Conservation (phyloP, 169 alveolate genomes). For the Plasmodium knowlesi region DNA sequence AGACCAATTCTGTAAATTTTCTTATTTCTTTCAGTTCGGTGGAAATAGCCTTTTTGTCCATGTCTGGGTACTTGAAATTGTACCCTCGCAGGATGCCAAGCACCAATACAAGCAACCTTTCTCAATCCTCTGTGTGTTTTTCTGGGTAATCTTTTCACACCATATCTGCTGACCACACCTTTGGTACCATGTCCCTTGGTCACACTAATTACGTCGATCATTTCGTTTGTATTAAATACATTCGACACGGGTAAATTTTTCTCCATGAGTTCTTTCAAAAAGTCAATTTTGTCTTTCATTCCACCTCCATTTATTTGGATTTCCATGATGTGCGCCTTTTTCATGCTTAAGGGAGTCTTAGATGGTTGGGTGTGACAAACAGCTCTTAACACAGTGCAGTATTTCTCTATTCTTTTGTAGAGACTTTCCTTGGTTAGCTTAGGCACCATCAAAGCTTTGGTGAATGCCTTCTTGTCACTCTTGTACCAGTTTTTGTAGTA, state of each 20-base stretch:
- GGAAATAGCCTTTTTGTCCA: slow-evolving; percentile 99
- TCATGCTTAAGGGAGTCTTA: slow-evolving; percentile 94
- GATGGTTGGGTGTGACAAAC: slow-evolving; percentile 99
- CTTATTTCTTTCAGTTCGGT: slow-evolving; percentile 99
- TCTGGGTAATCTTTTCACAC: slow-evolving; percentile 98
- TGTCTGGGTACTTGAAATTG: slow-evolving; percentile 99
- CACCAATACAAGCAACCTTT: slow-evolving; percentile 99
- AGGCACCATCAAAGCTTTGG: slow-evolving; percentile 94
- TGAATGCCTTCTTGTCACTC: slow-evolving; percentile 99
- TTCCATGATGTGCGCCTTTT: slow-evolving; percentile 99
- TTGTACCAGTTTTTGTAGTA: slow-evolving; percentile 99
- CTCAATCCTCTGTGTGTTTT: slow-evolving; percentile 99
- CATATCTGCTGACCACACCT: slow-evolving; percentile 99
- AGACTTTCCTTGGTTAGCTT: slow-evolving; percentile 93
- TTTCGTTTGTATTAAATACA: slow-evolving; percentile 97
- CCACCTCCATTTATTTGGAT: slow-evolving; percentile 99
- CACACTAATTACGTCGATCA: slow-evolving; percentile 98
- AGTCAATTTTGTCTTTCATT: slow-evolving; percentile 97
- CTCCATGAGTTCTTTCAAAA: slow-evolving; percentile 95
- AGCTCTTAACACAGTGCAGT: slow-evolving; percentile 98
- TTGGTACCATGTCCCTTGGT: slow-evolving; percentile 99
- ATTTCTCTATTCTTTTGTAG: slow-evolving; percentile 95
- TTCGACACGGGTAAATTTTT: slow-evolving; percentile 95
- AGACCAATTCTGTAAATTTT: slow-evolving; percentile 98
- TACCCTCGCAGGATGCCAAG: slow-evolving; percentile 99